These are phyloP conservation scores for Penicillium soppii DNA, from an alignment of 495 filamentous ascomycete species.

Conservation along the genomic window DNA sequence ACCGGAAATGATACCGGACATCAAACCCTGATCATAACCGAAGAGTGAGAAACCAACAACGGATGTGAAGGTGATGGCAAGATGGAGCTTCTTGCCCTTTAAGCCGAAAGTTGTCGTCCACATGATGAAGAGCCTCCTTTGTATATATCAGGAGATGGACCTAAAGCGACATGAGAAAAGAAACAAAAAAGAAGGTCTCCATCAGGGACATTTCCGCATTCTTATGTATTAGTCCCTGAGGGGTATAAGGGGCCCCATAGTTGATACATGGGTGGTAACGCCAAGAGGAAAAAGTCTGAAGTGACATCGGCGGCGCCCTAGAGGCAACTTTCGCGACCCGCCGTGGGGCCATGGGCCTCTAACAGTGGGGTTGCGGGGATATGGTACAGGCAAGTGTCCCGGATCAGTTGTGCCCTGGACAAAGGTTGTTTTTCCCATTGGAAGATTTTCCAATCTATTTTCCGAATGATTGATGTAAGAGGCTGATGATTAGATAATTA, in stretches of 20 bases:
- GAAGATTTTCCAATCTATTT: neutral
- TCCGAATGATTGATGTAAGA: neutral
- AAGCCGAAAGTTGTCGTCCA: constrained; percentile 40
- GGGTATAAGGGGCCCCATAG: neutral
- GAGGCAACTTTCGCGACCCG: constrained; percentile 6
- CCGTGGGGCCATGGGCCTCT: neutral
- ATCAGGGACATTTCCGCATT: neutral
- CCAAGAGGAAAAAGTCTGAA: neutral
- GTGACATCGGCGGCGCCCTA: constrained; percentile 9
- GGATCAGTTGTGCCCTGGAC: neutral
- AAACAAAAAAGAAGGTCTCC: constrained; percentile 1
- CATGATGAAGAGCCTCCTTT: constrained; percentile 19
- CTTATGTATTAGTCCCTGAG: neutral
- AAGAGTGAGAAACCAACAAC: constrained; percentile 70
- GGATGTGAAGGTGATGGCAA: constrained; percentile 39
- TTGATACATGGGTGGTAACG: neutral
- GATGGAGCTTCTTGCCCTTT: constrained; percentile 34
- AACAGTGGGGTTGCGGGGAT: constrained; percentile 6
- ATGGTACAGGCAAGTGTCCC: neutral
- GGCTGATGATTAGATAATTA: neutral
- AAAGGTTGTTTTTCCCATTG: too few relatives aligned
- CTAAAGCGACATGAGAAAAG: neutral
- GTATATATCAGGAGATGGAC: constrained; percentile 1
- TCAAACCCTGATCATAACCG: constrained; percentile 70
- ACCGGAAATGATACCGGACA: constrained; percentile 77